Evolutionary conservation across 106 monocot species (phyloP), one percentile per base, ranked within the genome.

Genomic region (Acorus gramineus): DNA sequence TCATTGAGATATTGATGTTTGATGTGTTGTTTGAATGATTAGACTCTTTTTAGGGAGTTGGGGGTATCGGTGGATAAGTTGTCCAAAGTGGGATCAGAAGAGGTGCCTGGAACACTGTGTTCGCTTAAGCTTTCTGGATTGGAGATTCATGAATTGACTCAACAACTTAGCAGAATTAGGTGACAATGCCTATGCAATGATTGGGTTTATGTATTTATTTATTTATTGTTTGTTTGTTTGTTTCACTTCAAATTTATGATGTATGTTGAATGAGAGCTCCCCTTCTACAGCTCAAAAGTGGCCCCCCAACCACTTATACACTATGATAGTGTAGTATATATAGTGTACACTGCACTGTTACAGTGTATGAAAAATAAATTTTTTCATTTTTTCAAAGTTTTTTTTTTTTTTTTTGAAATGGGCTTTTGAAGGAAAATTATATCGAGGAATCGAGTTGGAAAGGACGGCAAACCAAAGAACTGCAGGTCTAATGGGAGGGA

Each of bases 61-160:
- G 62, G 52, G 55, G 44, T 64, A 49, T 71, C 76, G 4, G 68
- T 14, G 28, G 67, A 75, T 55, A 76, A 76, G 65, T 48, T 80
- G 53, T 59, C 76, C 2, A 69, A 76, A 58, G 71, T 76, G 12
- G 68, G 72, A 14, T 76, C 80, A 44, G 71, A 72, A 64, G 76
- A 80, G 56, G 64, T 80, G 46, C 76, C 80, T 6, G 76, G 76
- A 56, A 80, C 80, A 2, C 72, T 80, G 52, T 71, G 67, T 69
- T 75, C 76, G n/a, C 60, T 80, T 1, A 80, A 76, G 67, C 72
- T 76, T 3, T 76, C 80, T 50, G 46, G 71, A 11, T 14, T 76
- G 71, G 80, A 80, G 76, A 80, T 76, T 50, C 75, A 72, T 72
- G 80, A 80, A 67, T 76, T 76, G 60, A 76, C 80, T 43, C 12